A percentile compares a stretch with the other conserved stretches of the same genome.
Conservation (phyloP, 805 yeast genomes). For the Ogataea angusta region DNA sequence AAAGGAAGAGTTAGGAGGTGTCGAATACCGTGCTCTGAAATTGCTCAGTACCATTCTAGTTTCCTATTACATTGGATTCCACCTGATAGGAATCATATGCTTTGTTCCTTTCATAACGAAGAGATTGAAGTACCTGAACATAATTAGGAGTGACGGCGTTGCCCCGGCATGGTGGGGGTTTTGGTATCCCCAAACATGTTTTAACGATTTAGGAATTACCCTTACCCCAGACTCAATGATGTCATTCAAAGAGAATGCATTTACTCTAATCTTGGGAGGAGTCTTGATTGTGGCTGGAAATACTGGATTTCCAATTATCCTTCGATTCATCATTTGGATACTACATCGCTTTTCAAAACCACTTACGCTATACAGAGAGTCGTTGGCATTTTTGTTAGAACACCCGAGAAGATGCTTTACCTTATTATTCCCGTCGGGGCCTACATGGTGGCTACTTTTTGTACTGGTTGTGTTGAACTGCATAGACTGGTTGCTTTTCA, state of each 20-base stretch:
- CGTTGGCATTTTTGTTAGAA: conserved; percentile 80
- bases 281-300: conserved; percentile 87
- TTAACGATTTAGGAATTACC: conserved; percentile 83
- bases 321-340: conserved; percentile 81
- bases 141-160: conserved; percentile 54
- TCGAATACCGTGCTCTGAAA: conserved; percentile 88
- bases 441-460: conserved; percentile 91
- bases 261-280: conserved; percentile 56
- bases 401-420: conserved; percentile 98
- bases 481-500: conserved; percentile 75
- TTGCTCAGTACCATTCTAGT: conserved; percentile 63
- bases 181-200: conserved; percentile 74
- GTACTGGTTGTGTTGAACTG: conserved; percentile 71
- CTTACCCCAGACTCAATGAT: conserved; percentile 78
- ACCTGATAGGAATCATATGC: conserved; percentile 49
- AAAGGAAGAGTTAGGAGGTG: conserved; percentile 95
- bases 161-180: conserved; percentile 92
- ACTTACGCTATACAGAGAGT: conserved; percentile 62
- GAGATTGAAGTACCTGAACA: conserved; percentile 37
- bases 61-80: conserved; percentile 73
- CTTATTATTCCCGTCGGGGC: conserved; percentile 81
- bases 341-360: conserved; percentile 65
- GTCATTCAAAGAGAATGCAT: conserved; percentile 61
- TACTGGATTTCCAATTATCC: conserved; percentile 86
- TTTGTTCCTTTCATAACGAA: conserved; percentile 60